Conservation (phyloP, 1,284 basidiomycete species). For the Rhodotorula sp. region DNA sequence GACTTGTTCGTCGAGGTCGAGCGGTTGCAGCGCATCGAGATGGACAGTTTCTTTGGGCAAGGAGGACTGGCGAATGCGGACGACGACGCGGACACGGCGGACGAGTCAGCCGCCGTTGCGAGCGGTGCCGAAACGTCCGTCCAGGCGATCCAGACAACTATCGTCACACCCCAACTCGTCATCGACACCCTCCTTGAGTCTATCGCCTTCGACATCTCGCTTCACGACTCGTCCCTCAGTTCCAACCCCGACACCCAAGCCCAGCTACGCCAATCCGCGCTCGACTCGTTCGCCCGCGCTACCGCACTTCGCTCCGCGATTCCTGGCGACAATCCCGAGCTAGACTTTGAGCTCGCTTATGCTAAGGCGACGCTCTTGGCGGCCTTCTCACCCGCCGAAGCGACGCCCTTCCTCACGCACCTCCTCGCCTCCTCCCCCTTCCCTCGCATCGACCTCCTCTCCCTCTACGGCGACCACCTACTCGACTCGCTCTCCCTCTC, state of each 20-base stretch:
- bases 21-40: constrained; percentile 23
- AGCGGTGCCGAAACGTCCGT: background rate
- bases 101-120: background rate
- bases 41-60: constrained; percentile 18
- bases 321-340: constrained; percentile 1
- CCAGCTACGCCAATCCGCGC: constrained; percentile 6
- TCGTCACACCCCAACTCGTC: constrained; percentile 33
- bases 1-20: constrained; percentile 30
- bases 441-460: constrained; percentile 17
- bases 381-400: constrained; percentile 8
- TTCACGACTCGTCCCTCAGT: constrained; percentile 1
- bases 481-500: constrained; percentile 18
- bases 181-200: constrained; percentile 37
- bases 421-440: background rate
- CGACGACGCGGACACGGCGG: background rate
- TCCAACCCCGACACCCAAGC: background rate
- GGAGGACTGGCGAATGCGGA: background rate
- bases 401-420: constrained; percentile 1
- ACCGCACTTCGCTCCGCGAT: constrained; percentile 1
- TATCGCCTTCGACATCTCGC: constrained; percentile 22
- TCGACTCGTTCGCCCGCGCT: constrained; percentile 19
- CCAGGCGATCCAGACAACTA: constrained; percentile 15
- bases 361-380: constrained; percentile 6
- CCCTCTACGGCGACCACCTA: constrained; percentile 25
- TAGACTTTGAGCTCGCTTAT: constrained; percentile 22